Base-by-base conservation (phyloP, 257 asterid genomes). In the Fraxinus cuspidata region DNA sequence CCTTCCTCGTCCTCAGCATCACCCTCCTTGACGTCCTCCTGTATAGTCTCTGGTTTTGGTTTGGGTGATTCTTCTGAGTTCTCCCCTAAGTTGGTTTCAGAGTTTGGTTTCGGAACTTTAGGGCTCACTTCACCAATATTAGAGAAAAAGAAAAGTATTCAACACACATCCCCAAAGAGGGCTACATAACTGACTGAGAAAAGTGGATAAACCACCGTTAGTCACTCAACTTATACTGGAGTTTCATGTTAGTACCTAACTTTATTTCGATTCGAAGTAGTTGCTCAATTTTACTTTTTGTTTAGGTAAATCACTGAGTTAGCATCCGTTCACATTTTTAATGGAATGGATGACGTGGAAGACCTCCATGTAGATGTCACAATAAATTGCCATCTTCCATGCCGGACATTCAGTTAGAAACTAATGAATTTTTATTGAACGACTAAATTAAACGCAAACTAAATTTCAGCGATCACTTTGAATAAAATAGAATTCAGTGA, bases 1-100 rank as follows among this genome's bases (percentile, higher is more conserved):
- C 97, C 97, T 78, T 89, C 97, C 74, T 96, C 98, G 56, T 93
- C 99, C 86, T 93, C 97, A 74, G 80, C 88, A 60, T 92, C 98
- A 40, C 84, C 93, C 87, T 96, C 98, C 86, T 88, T 93, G 73
- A 86, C 83, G 76, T 90, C 98, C 87, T 96, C 98, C 77, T 90
- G 86, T 76, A 96, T 92, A 7, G 99, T 84, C 77, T 89, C 97
- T 27, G 99, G 97, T 78, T 89, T 92, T 7, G 84, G 75, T 80
- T 92, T 94, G 16, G 87, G 82, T 34, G 86, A 82, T 70, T 90
- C 98, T 4, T 82, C 86, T 1, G 95, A 87, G 80, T 87, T 88
- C 80, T 91, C 97, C 80, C 83, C 84, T 18, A 96, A 89, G 72
- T 86, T 51, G 12, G 85, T 51, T 42, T 42, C 51, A 42, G 51